Evolutionary conservation across 106 monocot species (phyloP), one percentile per base, ranked within the genome.

Genomic region (Dendrobium huoshanense): DNA sequence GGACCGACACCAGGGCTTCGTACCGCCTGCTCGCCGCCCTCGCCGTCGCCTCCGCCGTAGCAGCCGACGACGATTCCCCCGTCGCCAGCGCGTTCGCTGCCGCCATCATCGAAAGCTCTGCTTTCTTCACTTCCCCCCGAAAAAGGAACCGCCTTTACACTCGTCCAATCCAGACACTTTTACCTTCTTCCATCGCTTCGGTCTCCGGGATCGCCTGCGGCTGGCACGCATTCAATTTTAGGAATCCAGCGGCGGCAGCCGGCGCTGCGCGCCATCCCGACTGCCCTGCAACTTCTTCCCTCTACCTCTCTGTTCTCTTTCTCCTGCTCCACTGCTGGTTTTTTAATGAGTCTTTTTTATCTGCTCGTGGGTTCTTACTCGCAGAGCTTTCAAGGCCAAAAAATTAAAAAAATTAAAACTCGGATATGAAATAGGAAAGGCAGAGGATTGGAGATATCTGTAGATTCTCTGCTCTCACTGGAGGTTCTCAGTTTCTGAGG

Each of bases 1-100:
- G 45, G 51, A 91, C 91, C 41, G 78, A 75, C 20, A 80, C 27
- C 70, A 91, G 76, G 11, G 82, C 75, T 4, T 91, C 88, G 84
- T 85, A 91, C 78, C 88, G 67, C 86, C 86, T 91, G 24, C 70
- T 73, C 56, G 65, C 86, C 54, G 82, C 75, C 80, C 65, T 77
- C 64, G 80, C 85, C 77, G 88, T 72, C 29, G 58, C 80, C 76
- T 88, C 88, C 80, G 18, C 78, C 80, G 82, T 77, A 77, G 88
- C 72, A 16, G 76, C 73, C 74, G 82, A 73, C 77, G 88, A 67
- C 29, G 68, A 72, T 0, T 24, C 77, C 24, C 68, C 37, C 25
- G 56, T 5, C 33, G 55, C 58, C 47, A 49, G 55, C 43, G 41
- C 31, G 40, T 19, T 59, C 59, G 16, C 33, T 41, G 25, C 80